Evolutionary conservation across 495 filamentous ascomycete genomes (phyloP).

Genomic region (Penicillium malachiteum): DNA sequence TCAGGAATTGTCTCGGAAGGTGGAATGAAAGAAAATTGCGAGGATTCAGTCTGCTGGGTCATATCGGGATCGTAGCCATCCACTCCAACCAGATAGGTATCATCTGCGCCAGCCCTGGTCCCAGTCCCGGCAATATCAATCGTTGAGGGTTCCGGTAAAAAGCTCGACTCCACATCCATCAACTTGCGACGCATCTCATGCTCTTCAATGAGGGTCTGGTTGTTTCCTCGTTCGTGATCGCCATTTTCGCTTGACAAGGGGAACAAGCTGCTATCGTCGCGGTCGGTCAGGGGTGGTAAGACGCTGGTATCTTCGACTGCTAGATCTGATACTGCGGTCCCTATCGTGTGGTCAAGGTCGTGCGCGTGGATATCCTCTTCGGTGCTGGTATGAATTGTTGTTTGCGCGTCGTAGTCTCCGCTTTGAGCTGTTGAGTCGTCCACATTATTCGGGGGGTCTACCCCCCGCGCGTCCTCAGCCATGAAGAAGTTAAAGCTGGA

Average conservation of each 20-base stretch:
- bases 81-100: constrained; percentile 45
- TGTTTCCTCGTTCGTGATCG: constrained; percentile 39
- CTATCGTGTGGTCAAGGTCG: constrained; percentile 6
- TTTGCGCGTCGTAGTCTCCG: constrained; percentile 19
- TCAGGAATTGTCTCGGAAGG: constrained; percentile 29
- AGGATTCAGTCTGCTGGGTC: constrained; percentile 20
- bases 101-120: constrained; percentile 32
- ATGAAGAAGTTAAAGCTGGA: constrained; percentile 34
- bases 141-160: constrained; percentile 57
- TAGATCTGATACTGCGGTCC: constrained; percentile 9
- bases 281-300: constrained; percentile 40
- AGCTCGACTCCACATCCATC: constrained; percentile 87
- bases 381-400: constrained; percentile 9
- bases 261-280: constrained; percentile 39
- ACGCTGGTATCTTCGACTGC: constrained; percentile 24
- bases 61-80: constrained; percentile 21
- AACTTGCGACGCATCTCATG: constrained; percentile 67
- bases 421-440: constrained; percentile 17
- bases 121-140: constrained; percentile 37
- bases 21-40: constrained; percentile 30
- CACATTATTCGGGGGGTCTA: constrained; percentile 24
- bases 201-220: constrained; percentile 58
- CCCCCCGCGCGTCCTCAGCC: constrained; percentile 37
- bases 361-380: constrained; percentile 9
- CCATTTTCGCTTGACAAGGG: constrained; percentile 40